A percentile compares a stretch with the other conserved stretches of the same genome.
Conservation (phyloP, 495 filamentous ascomycete species). For the Hypoxylon cercidicola region DNA sequence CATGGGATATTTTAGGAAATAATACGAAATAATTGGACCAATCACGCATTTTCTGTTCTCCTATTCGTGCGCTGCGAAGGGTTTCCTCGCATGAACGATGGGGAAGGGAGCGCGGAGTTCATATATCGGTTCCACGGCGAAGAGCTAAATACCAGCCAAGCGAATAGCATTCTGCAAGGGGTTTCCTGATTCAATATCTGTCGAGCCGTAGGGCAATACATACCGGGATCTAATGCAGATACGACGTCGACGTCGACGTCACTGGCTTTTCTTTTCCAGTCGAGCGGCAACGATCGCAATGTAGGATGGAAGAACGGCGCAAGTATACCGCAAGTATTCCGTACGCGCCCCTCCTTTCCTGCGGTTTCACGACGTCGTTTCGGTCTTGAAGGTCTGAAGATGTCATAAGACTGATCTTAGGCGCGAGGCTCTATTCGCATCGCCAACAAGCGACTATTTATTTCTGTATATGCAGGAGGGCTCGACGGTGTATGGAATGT, state of each 20-base stretch:
- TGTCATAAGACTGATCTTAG: slow-evolving; percentile 8
- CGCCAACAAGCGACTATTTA: background rate
- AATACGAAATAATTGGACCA: slow-evolving; percentile 10
- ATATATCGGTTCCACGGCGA: background rate
- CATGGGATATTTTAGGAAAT: slow-evolving; percentile 33
- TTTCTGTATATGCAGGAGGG: slow-evolving; percentile 8
- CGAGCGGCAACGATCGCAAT: too few relatives aligned
- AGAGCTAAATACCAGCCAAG: background rate
- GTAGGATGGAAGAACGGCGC: too few relatives aligned
- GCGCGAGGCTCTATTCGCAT: slow-evolving; percentile 16
- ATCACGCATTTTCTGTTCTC: background rate
- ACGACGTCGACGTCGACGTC: too few relatives aligned
- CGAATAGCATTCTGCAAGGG: too few relatives aligned
- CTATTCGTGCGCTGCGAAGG: too few relatives aligned
- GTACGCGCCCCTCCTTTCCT: background rate
- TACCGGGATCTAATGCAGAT: too few relatives aligned
- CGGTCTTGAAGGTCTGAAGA: slow-evolving; percentile 12
- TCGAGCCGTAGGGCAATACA: too few relatives aligned
- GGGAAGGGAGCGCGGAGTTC: background rate
- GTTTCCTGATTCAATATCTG: too few relatives aligned
- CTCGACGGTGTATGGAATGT: slow-evolving; percentile 22
- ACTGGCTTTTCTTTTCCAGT: too few relatives aligned
- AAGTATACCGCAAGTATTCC: too few relatives aligned
- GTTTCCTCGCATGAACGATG: background rate
- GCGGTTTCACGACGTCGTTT: slow-evolving; percentile 16